Conservation (phyloP, 352 stramenopile genomes). For the Phytophthora crassamura region DNA sequence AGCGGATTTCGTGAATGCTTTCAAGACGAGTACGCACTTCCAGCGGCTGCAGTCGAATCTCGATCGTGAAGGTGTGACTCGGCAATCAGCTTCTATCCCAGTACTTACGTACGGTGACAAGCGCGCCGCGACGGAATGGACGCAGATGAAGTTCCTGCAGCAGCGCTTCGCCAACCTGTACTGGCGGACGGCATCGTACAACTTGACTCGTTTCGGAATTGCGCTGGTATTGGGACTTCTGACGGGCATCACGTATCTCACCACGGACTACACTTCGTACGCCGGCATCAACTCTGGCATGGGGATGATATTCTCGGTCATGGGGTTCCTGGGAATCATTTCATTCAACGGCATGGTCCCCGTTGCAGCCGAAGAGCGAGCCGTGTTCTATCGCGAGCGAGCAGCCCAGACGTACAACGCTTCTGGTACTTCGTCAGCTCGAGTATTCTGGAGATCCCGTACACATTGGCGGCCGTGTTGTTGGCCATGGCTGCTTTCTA, state of each 20-base stretch:
- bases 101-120: background rate
- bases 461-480: slow-evolving; percentile 22
- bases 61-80: background rate
- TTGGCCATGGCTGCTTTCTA: slow-evolving; percentile 36
- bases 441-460: slow-evolving; percentile 67
- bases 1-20: background rate
- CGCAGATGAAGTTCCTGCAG: slow-evolving; percentile 8
- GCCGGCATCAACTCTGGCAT: slow-evolving; percentile 24
- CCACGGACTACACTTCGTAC: slow-evolving; percentile 26
- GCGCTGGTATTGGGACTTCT: slow-evolving; percentile 62
- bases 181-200: background rate
- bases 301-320: slow-evolving; percentile 20
- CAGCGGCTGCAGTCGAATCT: background rate
- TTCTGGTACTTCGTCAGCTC: slow-evolving; percentile 11
- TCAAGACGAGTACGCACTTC: background rate
- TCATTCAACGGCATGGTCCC: slow-evolving; percentile 66
- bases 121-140: background rate
- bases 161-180: slow-evolving; percentile 6
- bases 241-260: slow-evolving; percentile 56
- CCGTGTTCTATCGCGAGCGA: slow-evolving; percentile 71
- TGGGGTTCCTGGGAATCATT: slow-evolving; percentile 10
- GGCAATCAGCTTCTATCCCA: background rate
- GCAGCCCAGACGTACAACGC: slow-evolving; percentile 24
- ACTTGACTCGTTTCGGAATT: slow-evolving; percentile 36
- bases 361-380: slow-evolving; percentile 61